Evolutionary conservation across 306 rosid species (phyloP).

Genomic region (Fagus crenata): DNA sequence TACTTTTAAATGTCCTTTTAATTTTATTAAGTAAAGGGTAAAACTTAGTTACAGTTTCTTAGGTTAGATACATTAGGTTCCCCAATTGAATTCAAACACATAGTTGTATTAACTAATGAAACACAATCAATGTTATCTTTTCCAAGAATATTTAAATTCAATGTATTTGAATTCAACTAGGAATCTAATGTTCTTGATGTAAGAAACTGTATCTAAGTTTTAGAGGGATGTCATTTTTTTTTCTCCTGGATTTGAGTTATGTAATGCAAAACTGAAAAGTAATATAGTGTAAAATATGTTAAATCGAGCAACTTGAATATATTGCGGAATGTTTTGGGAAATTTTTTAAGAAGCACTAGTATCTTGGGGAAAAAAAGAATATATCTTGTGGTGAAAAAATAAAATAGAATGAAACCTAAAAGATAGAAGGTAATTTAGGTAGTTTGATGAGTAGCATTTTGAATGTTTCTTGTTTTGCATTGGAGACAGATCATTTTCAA

Average conservation of each 20-base stretch:
- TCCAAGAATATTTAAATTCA: too few species aligned
- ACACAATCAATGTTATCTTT: too few species aligned
- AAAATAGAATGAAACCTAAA: neutral
- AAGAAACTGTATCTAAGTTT: too few species aligned
- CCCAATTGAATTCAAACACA: too few species aligned
- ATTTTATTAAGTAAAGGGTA: neutral
- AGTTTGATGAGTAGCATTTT: neutral
- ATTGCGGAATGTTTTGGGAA: neutral
- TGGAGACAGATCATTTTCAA: neutral
- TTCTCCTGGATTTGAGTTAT: neutral
- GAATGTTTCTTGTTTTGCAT: neutral
- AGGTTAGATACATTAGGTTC: too few species aligned
- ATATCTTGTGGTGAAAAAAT: too few species aligned
- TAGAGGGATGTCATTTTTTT: neutral
- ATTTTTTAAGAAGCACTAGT: neutral
- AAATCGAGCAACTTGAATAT: neutral
- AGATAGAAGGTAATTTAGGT: neutral
- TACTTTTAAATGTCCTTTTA: neutral
- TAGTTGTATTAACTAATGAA: too few species aligned
- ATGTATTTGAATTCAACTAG: too few species aligned
- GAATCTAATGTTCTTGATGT: too few species aligned
- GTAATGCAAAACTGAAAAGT: too few species aligned
- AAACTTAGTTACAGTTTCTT: too few species aligned
- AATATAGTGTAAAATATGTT: neutral
- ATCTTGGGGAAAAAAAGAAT: neutral